A percentile compares a stretch with the other conserved stretches of the same genome.
phyloP scores from a whole-genome alignment of 169 alveolate species.

The Plasmodium chabaudi region DNA sequence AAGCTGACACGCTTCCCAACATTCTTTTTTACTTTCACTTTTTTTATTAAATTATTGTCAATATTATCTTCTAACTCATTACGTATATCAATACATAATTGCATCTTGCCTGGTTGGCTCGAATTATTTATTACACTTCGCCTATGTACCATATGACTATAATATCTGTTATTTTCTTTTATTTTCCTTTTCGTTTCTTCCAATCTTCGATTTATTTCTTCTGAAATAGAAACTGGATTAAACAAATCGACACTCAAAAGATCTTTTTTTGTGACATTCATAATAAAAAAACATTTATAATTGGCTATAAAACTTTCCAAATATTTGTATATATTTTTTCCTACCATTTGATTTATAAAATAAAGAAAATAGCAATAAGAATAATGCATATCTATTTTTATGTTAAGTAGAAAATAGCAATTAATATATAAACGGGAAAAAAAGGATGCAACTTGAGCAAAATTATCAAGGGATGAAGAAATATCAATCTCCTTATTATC shows the following conservation, averaged over 20 bases:
- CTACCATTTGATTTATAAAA: slow-evolving; percentile 16
- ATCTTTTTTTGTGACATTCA: slow-evolving; percentile 6
- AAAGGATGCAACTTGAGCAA: slow-evolving; percentile 8
- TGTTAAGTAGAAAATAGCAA: slow-evolving; percentile 43
- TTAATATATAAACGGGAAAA: slow-evolving; percentile 64
- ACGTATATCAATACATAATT: not conserved
- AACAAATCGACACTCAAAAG: slow-evolving; percentile 18
- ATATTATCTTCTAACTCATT: not conserved
- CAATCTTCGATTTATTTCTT: not conserved
- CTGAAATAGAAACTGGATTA: slow-evolving; percentile 2
- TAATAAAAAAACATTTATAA: slow-evolving; percentile 20
- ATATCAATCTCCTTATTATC: not conserved
- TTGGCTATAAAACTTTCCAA: slow-evolving; percentile 21
- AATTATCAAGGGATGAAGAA: not conserved
- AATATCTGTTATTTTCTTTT: not conserved
- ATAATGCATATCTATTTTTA: slow-evolving; percentile 44
- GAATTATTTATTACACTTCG: no score
- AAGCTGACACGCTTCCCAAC: no score
- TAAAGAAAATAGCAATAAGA: slow-evolving; percentile 42
- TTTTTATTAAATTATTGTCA: not conserved
- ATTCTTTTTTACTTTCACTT: not conserved
- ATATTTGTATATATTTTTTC: slow-evolving; percentile 3
- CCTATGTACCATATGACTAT: no score
- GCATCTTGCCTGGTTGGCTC: no score
- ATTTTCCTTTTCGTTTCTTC: not conserved